A percentile compares a stretch with the other conserved stretches of the same genome.
These are phyloP conservation scores for Leccinum rimulosum DNA, from an alignment of 768 basidiomycete genomes.

Conservation along the genomic window DNA sequence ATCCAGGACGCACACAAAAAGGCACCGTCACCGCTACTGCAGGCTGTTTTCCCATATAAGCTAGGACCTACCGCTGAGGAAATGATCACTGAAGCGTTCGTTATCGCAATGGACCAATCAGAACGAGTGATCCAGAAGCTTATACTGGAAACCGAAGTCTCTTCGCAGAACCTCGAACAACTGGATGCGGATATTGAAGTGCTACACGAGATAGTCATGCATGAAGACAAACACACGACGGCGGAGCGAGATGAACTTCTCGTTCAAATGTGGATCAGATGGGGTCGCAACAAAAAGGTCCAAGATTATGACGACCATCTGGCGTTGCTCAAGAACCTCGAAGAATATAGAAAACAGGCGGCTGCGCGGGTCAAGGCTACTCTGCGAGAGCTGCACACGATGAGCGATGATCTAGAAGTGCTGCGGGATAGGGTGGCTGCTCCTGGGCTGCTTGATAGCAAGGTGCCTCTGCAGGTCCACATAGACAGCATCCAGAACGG, in stretches of 20 bases:
- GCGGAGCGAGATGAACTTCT: constrained; percentile 53
- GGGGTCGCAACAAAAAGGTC: constrained; percentile 58
- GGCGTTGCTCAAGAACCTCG: constrained; percentile 51
- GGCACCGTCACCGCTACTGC: constrained; percentile 30
- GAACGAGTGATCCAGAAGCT: constrained; percentile 51
- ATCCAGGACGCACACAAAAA: constrained; percentile 42
- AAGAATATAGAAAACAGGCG: constrained; percentile 58
- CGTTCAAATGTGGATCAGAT: constrained; percentile 62
- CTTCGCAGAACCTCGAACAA: constrained; percentile 51
- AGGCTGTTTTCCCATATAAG: constrained; percentile 41
- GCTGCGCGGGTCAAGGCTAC: constrained; percentile 64
- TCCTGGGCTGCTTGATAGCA: constrained; percentile 59
- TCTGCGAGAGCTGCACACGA: constrained; percentile 54
- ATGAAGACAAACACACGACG: constrained; percentile 51
- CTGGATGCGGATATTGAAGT: constrained; percentile 60
- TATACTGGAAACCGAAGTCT: constrained; percentile 64
- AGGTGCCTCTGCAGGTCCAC: constrained; percentile 69
- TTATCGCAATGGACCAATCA: constrained; percentile 60
- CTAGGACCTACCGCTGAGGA: constrained; percentile 37
- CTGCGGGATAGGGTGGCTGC: constrained; percentile 68
- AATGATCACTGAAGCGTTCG: constrained; percentile 53
- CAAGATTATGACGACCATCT: constrained; percentile 52
- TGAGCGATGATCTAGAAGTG: constrained; percentile 77
- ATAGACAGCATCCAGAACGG: constrained; percentile 69
- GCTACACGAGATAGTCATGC: constrained; percentile 56